phyloP scores from a whole-genome alignment of 371 early-diverging fungal genomes.

The Chytridiales sp. region DNA sequence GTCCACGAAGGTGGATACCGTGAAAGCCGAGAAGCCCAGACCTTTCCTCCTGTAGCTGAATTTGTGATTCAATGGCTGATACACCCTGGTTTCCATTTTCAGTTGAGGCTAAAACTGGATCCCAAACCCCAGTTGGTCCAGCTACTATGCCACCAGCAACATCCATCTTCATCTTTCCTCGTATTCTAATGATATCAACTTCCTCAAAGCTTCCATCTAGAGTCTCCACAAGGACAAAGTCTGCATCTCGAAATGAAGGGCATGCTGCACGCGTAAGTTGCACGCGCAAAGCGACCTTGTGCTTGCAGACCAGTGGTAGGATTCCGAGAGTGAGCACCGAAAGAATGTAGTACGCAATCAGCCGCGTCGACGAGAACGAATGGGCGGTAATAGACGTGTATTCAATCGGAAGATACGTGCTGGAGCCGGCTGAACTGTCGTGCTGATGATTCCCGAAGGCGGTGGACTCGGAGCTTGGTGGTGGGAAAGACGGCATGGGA shows the following conservation, averaged over 20 bases:
- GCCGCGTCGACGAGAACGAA: conserved; percentile 7
- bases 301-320: conserved; percentile 22
- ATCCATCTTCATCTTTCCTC: neutral
- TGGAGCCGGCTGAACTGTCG: neutral
- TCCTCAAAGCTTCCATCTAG: conserved; percentile 25
- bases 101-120: neutral
- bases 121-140: neutral
- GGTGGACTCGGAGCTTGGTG: too few species aligned
- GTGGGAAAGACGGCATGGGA: too few species aligned
- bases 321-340: conserved; percentile 22
- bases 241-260: conserved; percentile 28
- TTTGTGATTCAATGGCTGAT: neutral
- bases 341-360: conserved; percentile 11
- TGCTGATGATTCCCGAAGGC: too few species aligned
- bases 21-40: too few species aligned
- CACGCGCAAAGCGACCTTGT: conserved; percentile 15
- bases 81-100: neutral
- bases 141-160: neutral
- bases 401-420: conserved; percentile 30
- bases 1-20: too few species aligned
- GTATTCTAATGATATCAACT: conserved; percentile 10
- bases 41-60: neutral
- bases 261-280: conserved; percentile 8
- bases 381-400: conserved; percentile 28
- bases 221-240: conserved; percentile 23